These are phyloP conservation scores for Cryptosporidium felis DNA, from an alignment of 169 alveolate species.

Conservation along the genomic window DNA sequence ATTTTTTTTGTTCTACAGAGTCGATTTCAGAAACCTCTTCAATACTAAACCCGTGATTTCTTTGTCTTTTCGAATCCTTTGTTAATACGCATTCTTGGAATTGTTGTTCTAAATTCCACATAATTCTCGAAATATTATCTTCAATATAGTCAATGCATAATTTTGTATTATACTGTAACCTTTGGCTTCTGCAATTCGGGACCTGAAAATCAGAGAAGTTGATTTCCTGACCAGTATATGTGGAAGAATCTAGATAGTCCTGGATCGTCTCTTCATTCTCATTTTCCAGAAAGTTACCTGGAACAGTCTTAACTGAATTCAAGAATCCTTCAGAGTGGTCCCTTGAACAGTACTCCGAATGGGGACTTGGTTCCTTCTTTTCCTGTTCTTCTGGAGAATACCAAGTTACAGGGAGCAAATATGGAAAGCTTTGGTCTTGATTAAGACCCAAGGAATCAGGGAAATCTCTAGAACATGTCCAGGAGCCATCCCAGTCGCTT, in stretches of 20 bases:
- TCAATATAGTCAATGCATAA: slow-evolving; percentile 59
- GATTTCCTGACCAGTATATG: neutral
- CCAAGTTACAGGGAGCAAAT: slow-evolving; percentile 8
- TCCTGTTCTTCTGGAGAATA: slow-evolving; percentile 32
- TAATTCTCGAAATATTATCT: slow-evolving; percentile 52
- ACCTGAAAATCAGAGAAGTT: neutral
- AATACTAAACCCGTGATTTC: slow-evolving; percentile 66
- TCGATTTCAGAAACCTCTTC: slow-evolving; percentile 56
- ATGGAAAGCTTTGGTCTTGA: slow-evolving; percentile 9
- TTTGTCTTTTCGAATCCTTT: slow-evolving; percentile 64
- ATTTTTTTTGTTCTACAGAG: slow-evolving; percentile 56
- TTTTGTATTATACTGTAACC: slow-evolving; percentile 22
- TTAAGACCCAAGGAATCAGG: slow-evolving; percentile 12
- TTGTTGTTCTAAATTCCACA: slow-evolving; percentile 64
- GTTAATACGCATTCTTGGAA: slow-evolving; percentile 64
- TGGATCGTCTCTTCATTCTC: slow-evolving; percentile 4
- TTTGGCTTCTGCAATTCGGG: slow-evolving; percentile 59
- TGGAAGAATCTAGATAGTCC: neutral
- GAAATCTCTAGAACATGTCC: slow-evolving; percentile 35
- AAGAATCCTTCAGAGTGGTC: neutral
- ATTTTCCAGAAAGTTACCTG: slow-evolving; percentile 40
- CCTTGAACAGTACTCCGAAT: neutral
- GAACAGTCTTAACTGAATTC: slow-evolving; percentile 64
- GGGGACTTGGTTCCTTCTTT: slow-evolving; percentile 3
- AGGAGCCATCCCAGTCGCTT: slow-evolving; percentile 59